Evolutionary conservation across 331 rosid species (phyloP), one percentile per base, ranked within the genome.

Genomic region (Prunus yedoensis): DNA sequence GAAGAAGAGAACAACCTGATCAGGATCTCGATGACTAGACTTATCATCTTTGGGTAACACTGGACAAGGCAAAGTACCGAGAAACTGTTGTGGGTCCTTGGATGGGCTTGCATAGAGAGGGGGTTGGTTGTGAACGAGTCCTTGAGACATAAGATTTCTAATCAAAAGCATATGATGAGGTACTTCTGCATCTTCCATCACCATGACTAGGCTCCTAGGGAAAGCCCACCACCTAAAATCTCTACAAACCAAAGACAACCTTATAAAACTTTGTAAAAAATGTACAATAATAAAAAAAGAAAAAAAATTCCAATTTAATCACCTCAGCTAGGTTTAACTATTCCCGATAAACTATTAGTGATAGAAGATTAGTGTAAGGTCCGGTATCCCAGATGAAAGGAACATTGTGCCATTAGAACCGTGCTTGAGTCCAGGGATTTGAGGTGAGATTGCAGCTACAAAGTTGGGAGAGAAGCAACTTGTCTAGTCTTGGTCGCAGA

Each of bases 161-260:
- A 94, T 82, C 68, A 94, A 80, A 88, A 91, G 98, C 98, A 94
- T 91, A 83, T 94, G 98, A 89, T 91, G 97, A 71, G 97, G 96
- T 11, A 96, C 97, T 80, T 94, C 97, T 21, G 95, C 87, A 86
- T 94, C 98, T 89, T 94, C 97, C 93, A 94, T 89, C 70, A 90
- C 86, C 93, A 89, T 82, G 52, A 94, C 97, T 52, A 94, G 86
- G 90, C 93, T 74, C 98, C 97, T 75, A 94, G 71, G 62, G 94
- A 66, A 82, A 87, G 88, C 11, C 97, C 98, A 56, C 98, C 98
- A 5, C 96, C 96, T 67, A 94, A 85, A 77, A 91, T 91, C 85
- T 86, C 97, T 94, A 74, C 61, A 73, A 32, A 71, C 15, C 43
- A n/a, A 73, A 54, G 17, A 35, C 14, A 21, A 43, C 10, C 13